phyloP scores from a whole-genome alignment of 768 basidiomycete genomes.

The Hygrophorus russula region DNA sequence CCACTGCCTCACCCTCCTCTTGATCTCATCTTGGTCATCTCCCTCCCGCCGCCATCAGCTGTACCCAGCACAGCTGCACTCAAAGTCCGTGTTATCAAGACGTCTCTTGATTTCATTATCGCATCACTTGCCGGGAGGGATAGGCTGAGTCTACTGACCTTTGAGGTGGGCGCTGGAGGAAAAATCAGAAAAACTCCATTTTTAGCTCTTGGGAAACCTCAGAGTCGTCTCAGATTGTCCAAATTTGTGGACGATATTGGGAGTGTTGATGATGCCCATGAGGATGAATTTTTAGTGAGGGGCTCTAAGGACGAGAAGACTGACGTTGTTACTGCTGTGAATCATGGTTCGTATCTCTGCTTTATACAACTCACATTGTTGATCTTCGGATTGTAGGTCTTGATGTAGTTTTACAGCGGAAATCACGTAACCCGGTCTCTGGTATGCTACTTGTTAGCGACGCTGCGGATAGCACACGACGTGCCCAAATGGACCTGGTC shows the following conservation, averaged over 20 bases:
- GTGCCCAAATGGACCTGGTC: constrained; percentile 97
- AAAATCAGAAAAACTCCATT: constrained; percentile 91
- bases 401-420: constrained; percentile 91
- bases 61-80: constrained; percentile 72
- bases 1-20: constrained; percentile 80
- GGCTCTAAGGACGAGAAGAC: constrained; percentile 86
- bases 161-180: constrained; percentile 78
- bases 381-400: constrained; percentile 40
- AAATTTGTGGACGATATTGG: constrained; percentile 72
- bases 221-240: constrained; percentile 58
- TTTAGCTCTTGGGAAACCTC: constrained; percentile 55
- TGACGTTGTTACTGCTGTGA: constrained; percentile 97
- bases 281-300: constrained; percentile 50
- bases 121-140: constrained; percentile 69
- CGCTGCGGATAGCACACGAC: constrained; percentile 81
- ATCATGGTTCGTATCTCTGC: constrained; percentile 50
- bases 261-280: constrained; percentile 23
- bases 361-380: neutral
- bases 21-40: constrained; percentile 88
- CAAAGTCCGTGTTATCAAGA: constrained; percentile 82
- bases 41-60: constrained; percentile 65
- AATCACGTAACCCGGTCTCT: constrained; percentile 79
- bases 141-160: constrained; percentile 83
- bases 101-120: constrained; percentile 79
- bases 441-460: constrained; percentile 93